Evolutionary conservation across 2,329 filamentous ascomycete species (phyloP).

Genomic region (Helicocarpus griseus): DNA sequence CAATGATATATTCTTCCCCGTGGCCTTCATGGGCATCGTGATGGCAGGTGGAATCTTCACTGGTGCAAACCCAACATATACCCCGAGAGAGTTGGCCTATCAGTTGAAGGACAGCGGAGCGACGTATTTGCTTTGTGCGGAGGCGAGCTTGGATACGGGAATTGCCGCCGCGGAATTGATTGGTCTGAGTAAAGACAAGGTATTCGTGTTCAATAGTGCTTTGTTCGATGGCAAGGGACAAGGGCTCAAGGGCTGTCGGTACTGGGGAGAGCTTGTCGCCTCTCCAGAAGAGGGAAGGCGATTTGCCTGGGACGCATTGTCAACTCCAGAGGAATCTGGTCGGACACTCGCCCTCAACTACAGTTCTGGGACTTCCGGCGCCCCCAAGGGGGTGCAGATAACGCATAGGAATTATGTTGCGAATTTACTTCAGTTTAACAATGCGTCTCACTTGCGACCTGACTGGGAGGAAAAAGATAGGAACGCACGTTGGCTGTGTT

Average conservation of each 20-base stretch:
- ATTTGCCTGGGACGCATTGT: conserved; percentile 53
- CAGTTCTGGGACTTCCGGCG: conserved; percentile 62
- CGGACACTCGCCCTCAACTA: conserved; percentile 66
- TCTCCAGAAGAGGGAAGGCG: conserved; percentile 40
- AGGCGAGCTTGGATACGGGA: conserved; percentile 50
- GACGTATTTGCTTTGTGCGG: conserved; percentile 55
- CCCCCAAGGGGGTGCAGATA: conserved; percentile 76
- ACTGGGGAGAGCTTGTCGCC: conserved; percentile 57
- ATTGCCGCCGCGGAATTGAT: conserved; percentile 54
- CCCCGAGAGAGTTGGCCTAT: conserved; percentile 61
- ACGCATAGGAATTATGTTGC: conserved; percentile 68
- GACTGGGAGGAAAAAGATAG: conserved; percentile 38
- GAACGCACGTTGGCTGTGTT: conserved; percentile 47
- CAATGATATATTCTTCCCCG: conserved; percentile 64
- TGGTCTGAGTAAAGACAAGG: conserved; percentile 43
- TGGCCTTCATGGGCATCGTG: conserved; percentile 60
- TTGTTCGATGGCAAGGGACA: conserved; percentile 35
- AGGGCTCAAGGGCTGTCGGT: conserved; percentile 36
- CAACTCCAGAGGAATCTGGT: conserved; percentile 14
- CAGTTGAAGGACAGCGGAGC: conserved; percentile 65
- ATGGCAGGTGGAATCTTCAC: conserved; percentile 74
- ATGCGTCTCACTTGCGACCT: conserved; percentile 37
- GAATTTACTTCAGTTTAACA: conserved; percentile 55
- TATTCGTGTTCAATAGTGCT: conserved; percentile 59
- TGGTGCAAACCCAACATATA: conserved; percentile 62